phyloP scores from a whole-genome alignment of 1,284 basidiomycete genomes.

The Sanguinoderma infundibulare region DNA sequence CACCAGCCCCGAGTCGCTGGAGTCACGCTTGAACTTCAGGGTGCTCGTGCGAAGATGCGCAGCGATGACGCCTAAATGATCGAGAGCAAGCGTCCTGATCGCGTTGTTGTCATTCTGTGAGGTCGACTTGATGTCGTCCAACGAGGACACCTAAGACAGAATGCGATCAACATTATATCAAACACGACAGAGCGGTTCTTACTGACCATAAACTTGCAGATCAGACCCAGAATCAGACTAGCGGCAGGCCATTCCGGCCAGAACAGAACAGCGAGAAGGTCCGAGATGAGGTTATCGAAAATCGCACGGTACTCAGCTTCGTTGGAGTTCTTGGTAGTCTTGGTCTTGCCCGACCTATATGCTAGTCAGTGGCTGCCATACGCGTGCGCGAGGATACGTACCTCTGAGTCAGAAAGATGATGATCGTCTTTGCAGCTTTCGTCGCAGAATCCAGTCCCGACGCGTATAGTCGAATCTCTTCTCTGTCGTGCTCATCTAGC shows the following conservation, averaged over 20 bases:
- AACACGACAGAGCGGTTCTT: neutral
- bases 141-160: slow-evolving; percentile 60
- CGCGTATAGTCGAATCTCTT: slow-evolving; percentile 73
- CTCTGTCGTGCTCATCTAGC: slow-evolving; percentile 67
- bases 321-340: slow-evolving; percentile 84
- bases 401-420: slow-evolving; percentile 83
- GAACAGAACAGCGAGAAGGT: slow-evolving; percentile 88
- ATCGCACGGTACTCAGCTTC: slow-evolving; percentile 92
- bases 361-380: neutral
- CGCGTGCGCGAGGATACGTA: neutral
- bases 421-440: slow-evolving; percentile 84
- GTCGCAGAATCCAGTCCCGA: slow-evolving; percentile 77
- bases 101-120: slow-evolving; percentile 75
- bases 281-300: slow-evolving; percentile 88
- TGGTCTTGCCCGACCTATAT: slow-evolving; percentile 75
- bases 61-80: slow-evolving; percentile 92
- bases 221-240: slow-evolving; percentile 76
- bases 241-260: slow-evolving; percentile 98
- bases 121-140: slow-evolving; percentile 81
- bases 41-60: slow-evolving; percentile 72
- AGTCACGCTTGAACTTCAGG: slow-evolving; percentile 48
- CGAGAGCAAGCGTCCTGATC: slow-evolving; percentile 86
- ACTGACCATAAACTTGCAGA: slow-evolving; percentile 83
- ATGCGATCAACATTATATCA: neutral
- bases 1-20: slow-evolving; percentile 41